Conservation (phyloP, 305 asterid species). For the Coffea humblotiana region DNA sequence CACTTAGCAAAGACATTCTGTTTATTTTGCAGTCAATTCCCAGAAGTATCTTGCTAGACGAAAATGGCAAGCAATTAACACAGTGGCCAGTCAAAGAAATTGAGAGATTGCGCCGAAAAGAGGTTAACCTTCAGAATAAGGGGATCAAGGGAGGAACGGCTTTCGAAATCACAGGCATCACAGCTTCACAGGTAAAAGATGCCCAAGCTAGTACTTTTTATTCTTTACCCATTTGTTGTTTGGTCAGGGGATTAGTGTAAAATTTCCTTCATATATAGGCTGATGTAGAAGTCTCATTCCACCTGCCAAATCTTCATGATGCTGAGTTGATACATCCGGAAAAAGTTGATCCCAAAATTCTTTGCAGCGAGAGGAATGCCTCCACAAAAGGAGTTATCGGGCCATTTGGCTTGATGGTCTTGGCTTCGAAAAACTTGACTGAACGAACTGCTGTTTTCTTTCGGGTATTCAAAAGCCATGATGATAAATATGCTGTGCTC, state of each 20-base stretch:
- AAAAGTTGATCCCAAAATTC: constrained; percentile 37
- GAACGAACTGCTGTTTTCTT: constrained; percentile 63
- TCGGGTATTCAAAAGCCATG: constrained; percentile 33
- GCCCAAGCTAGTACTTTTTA: not conserved
- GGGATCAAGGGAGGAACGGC: constrained; percentile 38
- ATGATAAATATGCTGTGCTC: constrained; percentile 42
- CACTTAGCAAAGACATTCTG: not conserved
- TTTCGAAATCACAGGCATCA: constrained; percentile 44
- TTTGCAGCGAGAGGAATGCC: constrained; percentile 49
- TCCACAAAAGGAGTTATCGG: constrained; percentile 44
- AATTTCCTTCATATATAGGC: constrained; percentile 33
- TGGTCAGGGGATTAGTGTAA: not conserved
- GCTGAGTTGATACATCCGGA: constrained; percentile 36
- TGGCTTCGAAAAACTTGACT: constrained; percentile 52
- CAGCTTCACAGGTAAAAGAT: constrained; percentile 57
- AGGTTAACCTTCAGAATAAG: constrained; percentile 32
- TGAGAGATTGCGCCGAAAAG: constrained; percentile 32
- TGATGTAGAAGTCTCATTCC: constrained; percentile 51
- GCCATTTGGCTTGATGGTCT: constrained; percentile 65
- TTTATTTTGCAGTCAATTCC: constrained; percentile 48
- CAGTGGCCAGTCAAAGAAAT: constrained; percentile 79
- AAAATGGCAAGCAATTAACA: constrained; percentile 41
- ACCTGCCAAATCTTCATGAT: constrained; percentile 31
- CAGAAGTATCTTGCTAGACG: constrained; percentile 50
- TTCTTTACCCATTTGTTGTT: not conserved